Conservation (phyloP, 257 asterid species). For the Solanum virginianum region DNA sequence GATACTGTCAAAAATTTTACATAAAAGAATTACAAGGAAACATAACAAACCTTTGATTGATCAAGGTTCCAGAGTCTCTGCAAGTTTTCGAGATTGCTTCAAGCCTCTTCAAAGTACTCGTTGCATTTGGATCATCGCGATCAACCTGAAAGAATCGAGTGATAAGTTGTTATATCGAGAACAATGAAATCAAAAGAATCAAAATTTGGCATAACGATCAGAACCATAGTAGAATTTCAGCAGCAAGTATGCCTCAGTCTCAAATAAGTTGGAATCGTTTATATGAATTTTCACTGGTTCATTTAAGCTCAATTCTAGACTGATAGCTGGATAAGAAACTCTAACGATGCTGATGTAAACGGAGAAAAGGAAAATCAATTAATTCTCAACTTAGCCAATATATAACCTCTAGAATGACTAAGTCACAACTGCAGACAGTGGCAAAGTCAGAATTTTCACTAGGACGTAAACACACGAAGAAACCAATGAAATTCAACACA, state of each 20-base stretch:
- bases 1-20: not conserved
- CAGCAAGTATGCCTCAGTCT: not conserved
- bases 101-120: conserved; percentile 40
- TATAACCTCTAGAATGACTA: not conserved
- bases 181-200: not conserved
- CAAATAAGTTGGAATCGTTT: not conserved
- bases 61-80: conserved; percentile 67
- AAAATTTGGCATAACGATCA: not conserved
- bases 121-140: conserved; percentile 66
- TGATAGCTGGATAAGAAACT: not conserved
- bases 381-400: not conserved
- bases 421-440: not conserved
- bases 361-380: not conserved
- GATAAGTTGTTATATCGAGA: not conserved
- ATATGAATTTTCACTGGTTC: not conserved
- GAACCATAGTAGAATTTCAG: not conserved
- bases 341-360: not conserved
- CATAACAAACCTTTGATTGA: conserved; percentile 15
- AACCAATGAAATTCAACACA: not conserved
- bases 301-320: not conserved
- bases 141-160: conserved; percentile 30
- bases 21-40: not conserved
- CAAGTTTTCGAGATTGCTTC: conserved; percentile 56
- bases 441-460: not conserved
- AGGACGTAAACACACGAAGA: not conserved